These are phyloP conservation scores for Domatiomyces catenatus DNA, from an alignment of 2,329 filamentous ascomycete species.

Conservation along the genomic window DNA sequence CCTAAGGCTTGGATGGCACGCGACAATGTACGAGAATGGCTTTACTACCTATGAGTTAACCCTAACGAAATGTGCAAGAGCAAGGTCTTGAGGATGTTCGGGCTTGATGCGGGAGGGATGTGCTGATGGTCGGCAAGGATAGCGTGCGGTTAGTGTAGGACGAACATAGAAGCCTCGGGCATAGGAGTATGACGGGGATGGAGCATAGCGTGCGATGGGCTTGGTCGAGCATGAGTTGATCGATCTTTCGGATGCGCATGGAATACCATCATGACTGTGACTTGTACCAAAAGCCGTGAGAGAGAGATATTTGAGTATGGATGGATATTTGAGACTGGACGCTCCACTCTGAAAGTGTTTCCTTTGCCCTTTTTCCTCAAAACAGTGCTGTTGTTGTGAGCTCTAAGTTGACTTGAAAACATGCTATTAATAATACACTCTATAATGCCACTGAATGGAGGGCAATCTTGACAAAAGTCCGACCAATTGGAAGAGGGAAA, in stretches of 20 bases:
- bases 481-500: no score
- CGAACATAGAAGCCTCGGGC: not conserved
- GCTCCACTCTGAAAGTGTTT: not conserved
- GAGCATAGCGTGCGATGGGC: not conserved
- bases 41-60: not conserved
- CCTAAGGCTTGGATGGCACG: not conserved
- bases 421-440: no score
- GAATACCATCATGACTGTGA: not conserved
- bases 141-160: not conserved
- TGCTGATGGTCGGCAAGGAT: not conserved
- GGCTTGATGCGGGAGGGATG: not conserved
- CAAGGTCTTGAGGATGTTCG: not conserved
- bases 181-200: not conserved
- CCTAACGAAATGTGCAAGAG: not conserved
- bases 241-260: not conserved
- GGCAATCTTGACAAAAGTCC: no score
- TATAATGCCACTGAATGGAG: no score
- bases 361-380: not conserved
- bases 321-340: not conserved
- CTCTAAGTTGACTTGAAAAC: not conserved
- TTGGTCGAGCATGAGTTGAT: not conserved
- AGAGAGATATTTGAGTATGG: not conserved
- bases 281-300: not conserved
- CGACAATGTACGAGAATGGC: not conserved
- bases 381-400: not conserved